Base-by-base conservation (phyloP, 768 basidiomycete species). In the Podaxis sp. region DNA sequence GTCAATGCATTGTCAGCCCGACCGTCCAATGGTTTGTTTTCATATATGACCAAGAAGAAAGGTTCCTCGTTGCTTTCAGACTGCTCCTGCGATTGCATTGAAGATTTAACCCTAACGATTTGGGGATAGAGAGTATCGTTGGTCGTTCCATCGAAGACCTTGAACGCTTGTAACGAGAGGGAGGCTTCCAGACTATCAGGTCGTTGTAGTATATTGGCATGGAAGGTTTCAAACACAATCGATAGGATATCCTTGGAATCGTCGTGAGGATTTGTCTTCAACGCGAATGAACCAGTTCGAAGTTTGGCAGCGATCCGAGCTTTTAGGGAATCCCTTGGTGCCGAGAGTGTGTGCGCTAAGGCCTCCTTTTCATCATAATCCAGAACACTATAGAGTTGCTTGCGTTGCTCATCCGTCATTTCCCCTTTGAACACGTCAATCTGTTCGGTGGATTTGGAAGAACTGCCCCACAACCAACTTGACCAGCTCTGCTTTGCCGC, bases 131-230 rank as follows among this genome's bases (percentile, higher is more conserved):
- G 80, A 8, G 90, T 91, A 63, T 87, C 79, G 49, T 79, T 75
- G 24, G 90, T 91, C 8, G 95, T 97, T n/a, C 93, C 93, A 71
- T 99, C 97, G 67, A 89, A 93, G 10, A 99, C 91, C 33, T 88
- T 80, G 72, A 99, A 86, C 8, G 88, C 92, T 26, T 91, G 90
- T 8, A 99, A 81, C 4, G 94, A 93, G 36, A 97, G 78, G 0
- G 88, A 89, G 2, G 85, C 87, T 75, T 96, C 95, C 56, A 98
- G 84, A 67, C 90, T 96, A 64, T 95, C 89, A 12, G 90, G 87
- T 61, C 96, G 81, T 73, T 98, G 95, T 38, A 92, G 75, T 65
- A 94, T 82, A 67, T 89, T 86, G 41, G 95, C 93, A 62, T 88
- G 84, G 73, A 99, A 94, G 15, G 86, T 80, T 72, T 96, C 91